Base-by-base conservation (phyloP, 345 rosid species). In the Dimocarpus longan region DNA sequence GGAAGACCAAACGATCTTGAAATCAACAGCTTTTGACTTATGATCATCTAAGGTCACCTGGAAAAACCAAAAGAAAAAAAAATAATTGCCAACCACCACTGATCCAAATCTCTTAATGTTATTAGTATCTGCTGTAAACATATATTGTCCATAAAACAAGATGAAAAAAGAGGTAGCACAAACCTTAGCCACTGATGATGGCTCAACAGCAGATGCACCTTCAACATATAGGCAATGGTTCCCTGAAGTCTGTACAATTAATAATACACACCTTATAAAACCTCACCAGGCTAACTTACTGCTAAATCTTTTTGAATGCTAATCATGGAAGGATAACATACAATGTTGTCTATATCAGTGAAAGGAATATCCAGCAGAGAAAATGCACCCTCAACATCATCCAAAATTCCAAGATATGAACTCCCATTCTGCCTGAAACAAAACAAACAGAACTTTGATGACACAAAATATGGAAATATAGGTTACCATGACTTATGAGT, bases 161-260 rank as follows among this genome's bases (percentile, higher is more conserved):
- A 5, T 63, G 44, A 16, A 52, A 65, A 59, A 43, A 39, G 54
- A 28, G 79, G 65, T 32, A 22, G 43, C 71, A 76, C 11, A 82
- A 57, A 93, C 99, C 95, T 84, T 92, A 68, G 97, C 99, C 77
- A 96, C 87, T 64, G 98, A 92, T 85, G 95, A 90, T 54, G 98
- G 97, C 82, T 81, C 89, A 85, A 89, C 84, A 3, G 90, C 91
- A 67, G 99, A 96, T 74, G 93, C 98, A 83, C 98, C 99, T 74
- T 92, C 97, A 44, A 94, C 83, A 76, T 85, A 93, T 64, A 96
- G 86, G 88, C 91, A 89, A 75, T 86, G 75, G 6, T 85, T 78
- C 77, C 97, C 94, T 10, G 79, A 79, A 79, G 88, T 90, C 99
- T 94, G 89, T 70, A 84, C 11, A 74, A 80, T 39, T n/a, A 70